Evolutionary conservation across 148 eudicot species (phyloP), one percentile per base, ranked within the genome.

Genomic region (Suaeda aralocaspica): DNA sequence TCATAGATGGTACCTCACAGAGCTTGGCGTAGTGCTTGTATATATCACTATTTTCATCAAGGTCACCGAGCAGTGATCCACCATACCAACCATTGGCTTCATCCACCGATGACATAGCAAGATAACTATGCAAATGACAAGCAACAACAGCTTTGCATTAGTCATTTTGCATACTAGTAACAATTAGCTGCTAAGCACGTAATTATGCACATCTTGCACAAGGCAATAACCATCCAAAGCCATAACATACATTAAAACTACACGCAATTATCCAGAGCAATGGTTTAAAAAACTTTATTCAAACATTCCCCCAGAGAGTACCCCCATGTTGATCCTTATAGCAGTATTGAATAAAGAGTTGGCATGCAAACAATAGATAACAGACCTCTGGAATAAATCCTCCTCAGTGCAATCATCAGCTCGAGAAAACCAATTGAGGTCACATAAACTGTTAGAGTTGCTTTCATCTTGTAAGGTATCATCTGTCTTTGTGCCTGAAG

Each of bases 11-110:
- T 84, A 94, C 98, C 97, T 91, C 85, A 73, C 92, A 91, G 45
- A 94, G 86, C 77, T 89, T 85, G 29, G 93, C 93, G 68, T 91
- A 95, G 74, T 91, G 97, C 70, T 76, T 87, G 74, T 91, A 89
- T 57, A 89, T 85, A 75, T 89, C 97, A 65, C 93, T 89, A 77
- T 74, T 80, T 76, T 95, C 97, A 72, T 95, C 99, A 79, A 85
- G 90, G 80, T 91, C 99, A 45, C 97, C 97, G 34, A 95, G 93
- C 81, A 95, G 82, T 49, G 93, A 82, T 68, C 99, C 97, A 55
- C 93, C 97, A 75, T 78, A 95, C 97, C 99, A 95, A 25, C 99
- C 93, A 76, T 84, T 87, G 72, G 83, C 84, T 67, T 91, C 96
- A 59, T 91, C 80, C 48, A 82, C 85, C 48, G 93, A 86, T 21